Percentiles rank a stretch among this genome's conserved stretches.
These are phyloP conservation scores for Fusarium poae DNA, from an alignment of 2,329 filamentous ascomycete species.

Conservation along the genomic window DNA sequence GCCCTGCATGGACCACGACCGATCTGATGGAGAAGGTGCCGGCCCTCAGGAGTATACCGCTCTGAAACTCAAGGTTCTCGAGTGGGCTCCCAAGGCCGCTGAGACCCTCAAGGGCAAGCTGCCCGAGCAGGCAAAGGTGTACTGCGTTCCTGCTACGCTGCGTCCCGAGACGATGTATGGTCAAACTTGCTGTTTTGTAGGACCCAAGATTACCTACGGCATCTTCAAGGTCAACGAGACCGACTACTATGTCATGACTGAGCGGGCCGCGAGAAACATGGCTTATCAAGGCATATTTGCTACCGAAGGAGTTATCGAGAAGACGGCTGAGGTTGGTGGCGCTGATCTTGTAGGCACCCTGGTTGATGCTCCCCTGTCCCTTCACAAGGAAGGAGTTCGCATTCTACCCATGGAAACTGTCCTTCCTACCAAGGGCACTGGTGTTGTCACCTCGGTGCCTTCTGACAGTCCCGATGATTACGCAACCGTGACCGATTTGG, in stretches of 20 bases:
- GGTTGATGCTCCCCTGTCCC: slow-evolving; percentile 87
- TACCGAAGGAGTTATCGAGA: slow-evolving; percentile 79
- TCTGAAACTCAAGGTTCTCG: slow-evolving; percentile 88
- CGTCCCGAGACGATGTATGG: slow-evolving; percentile 99
- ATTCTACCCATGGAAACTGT: slow-evolving; percentile 97
- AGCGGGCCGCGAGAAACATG: slow-evolving; percentile 94
- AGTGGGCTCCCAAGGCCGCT: slow-evolving; percentile 85
- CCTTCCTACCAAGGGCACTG: slow-evolving; percentile 92
- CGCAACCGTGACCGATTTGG: slow-evolving; percentile 86
- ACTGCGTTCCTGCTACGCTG: slow-evolving; percentile 91
- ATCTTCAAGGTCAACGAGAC: slow-evolving; percentile 83
- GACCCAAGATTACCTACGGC: slow-evolving; percentile 89
- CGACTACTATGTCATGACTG: slow-evolving; percentile 87
- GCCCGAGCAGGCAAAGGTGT: slow-evolving; percentile 82
- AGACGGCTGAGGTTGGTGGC: slow-evolving; percentile 80
- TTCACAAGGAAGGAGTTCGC: slow-evolving; percentile 84
- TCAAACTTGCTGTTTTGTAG: slow-evolving; percentile 95
- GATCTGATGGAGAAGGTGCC: slow-evolving; percentile 61
- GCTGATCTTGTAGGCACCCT: slow-evolving; percentile 88
- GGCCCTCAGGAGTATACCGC: slow-evolving; percentile 93
- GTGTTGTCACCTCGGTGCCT: slow-evolving; percentile 94
- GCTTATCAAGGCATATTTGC: slow-evolving; percentile 90
- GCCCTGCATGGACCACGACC: slow-evolving; percentile 64
- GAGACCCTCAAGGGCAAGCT: slow-evolving; percentile 81
- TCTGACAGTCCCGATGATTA: slow-evolving; percentile 96